These are phyloP conservation scores for Carex kokanica DNA, from an alignment of 176 grass and related monocot species.

Conservation along the genomic window DNA sequence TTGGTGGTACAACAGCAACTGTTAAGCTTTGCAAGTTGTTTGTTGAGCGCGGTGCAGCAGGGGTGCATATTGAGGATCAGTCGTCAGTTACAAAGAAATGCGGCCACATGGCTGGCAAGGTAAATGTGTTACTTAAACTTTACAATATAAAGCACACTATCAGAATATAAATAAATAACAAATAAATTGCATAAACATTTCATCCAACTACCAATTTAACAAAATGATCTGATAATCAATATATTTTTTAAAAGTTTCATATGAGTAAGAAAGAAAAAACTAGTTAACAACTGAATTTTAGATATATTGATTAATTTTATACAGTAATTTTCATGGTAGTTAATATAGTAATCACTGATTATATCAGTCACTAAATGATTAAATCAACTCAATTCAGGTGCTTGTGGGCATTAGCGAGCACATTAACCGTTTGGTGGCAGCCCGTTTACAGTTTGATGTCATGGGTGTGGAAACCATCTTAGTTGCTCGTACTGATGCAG, in stretches of 20 bases:
- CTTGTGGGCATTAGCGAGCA: constrained; percentile 70
- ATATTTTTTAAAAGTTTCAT: neutral
- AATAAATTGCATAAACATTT: neutral
- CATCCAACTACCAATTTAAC: too few relatives aligned
- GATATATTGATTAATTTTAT: neutral
- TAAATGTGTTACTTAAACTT: neutral
- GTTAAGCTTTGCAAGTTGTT: constrained; percentile 97
- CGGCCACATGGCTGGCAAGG: constrained; percentile 89
- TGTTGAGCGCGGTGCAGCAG: constrained; percentile 83
- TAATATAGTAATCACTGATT: neutral
- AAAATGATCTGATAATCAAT: neutral
- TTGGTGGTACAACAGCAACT: constrained; percentile 76
- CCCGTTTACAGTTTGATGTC: constrained; percentile 85
- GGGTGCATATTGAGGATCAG: constrained; percentile 91
- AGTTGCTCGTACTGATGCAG: constrained; percentile 75
- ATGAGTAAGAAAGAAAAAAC: neutral
- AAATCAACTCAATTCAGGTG: constrained; percentile 28
- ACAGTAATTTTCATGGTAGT: neutral
- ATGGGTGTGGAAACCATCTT: constrained; percentile 89
- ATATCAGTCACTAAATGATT: neutral
- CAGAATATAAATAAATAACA: neutral
- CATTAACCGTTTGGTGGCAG: constrained; percentile 85
- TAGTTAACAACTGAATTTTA: neutral
- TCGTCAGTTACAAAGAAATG: constrained; percentile 88
- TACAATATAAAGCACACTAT: neutral